Percentiles rank a stretch among this genome's conserved stretches.
These are phyloP conservation scores for Solidago caesia DNA, from an alignment of 129 eudicot species.

Conservation along the genomic window DNA sequence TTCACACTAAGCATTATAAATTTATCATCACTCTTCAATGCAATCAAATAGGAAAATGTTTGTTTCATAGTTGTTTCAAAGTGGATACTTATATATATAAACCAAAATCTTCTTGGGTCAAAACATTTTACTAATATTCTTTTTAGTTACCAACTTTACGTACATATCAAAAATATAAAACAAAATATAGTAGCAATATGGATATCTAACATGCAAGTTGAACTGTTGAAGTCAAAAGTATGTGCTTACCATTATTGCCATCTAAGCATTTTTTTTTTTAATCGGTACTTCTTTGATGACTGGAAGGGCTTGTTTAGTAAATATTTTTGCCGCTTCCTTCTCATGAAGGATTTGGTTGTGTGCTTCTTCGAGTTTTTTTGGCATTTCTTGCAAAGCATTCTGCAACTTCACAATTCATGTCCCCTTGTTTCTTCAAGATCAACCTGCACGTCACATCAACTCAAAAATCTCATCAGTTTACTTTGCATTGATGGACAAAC, in stretches of 20 bases:
- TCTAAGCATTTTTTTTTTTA: too few relatives aligned
- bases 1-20: background rate
- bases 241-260: too few relatives aligned
- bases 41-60: background rate
- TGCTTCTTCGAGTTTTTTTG: slow-evolving; percentile 78
- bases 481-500: too few relatives aligned
- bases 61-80: too few relatives aligned
- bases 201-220: too few relatives aligned
- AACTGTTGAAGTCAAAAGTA: too few relatives aligned
- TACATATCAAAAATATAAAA: too few relatives aligned
- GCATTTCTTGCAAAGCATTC: slow-evolving; percentile 68
- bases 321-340: slow-evolving; percentile 89
- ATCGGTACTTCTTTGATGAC: slow-evolving; percentile 87
- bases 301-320: slow-evolving; percentile 93
- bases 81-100: too few relatives aligned
- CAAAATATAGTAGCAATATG: too few relatives aligned
- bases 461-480: background rate
- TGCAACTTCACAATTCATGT: slow-evolving; percentile 77
- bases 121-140: too few relatives aligned
- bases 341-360: slow-evolving; percentile 68
- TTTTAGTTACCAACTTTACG: too few relatives aligned
- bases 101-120: too few relatives aligned
- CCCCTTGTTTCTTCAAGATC: slow-evolving; percentile 98
- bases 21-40: background rate
- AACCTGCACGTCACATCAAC: slow-evolving; percentile 46